These are phyloP conservation scores for Xylaria palmicola DNA, from an alignment of 495 filamentous ascomycete genomes.

Conservation along the genomic window DNA sequence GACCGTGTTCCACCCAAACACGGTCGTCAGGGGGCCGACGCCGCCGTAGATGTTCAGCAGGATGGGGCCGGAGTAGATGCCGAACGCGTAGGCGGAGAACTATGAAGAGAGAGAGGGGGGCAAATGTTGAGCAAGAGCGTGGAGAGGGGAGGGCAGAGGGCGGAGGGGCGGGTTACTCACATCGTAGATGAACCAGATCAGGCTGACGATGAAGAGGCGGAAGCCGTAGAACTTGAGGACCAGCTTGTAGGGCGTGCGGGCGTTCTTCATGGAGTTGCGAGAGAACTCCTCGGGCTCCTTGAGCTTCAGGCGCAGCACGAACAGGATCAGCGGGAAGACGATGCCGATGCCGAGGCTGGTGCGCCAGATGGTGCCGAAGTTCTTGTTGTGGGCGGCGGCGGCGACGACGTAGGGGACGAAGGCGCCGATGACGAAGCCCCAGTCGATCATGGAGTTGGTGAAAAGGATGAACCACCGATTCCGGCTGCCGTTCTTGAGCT, in stretches of 20 bases:
- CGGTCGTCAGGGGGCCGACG: conserved; percentile 61
- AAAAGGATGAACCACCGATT: conserved; percentile 93
- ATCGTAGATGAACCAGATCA: conserved; percentile 94
- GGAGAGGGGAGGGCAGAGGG: too few species aligned
- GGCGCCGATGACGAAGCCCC: conserved; percentile 72
- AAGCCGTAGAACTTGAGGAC: conserved; percentile 59
- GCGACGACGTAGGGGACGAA: conserved; percentile 72
- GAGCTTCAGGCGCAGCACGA: conserved; percentile 73
- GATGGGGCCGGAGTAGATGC: conserved; percentile 73
- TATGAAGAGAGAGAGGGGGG: conserved; percentile 19
- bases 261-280: conserved; percentile 47
- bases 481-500: conserved; percentile 73
- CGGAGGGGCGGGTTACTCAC: conserved; percentile 31
- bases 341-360: conserved; percentile 75
- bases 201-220: conserved; percentile 63
- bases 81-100: conserved; percentile 77
- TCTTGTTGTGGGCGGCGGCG: conserved; percentile 64
- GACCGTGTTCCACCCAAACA: conserved; percentile 82
- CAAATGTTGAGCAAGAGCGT: background rate
- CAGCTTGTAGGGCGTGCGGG: conserved; percentile 56
- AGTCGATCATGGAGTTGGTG: conserved; percentile 87
- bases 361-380: conserved; percentile 73
- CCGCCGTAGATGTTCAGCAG: conserved; percentile 61
- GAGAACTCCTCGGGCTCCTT: conserved; percentile 83
- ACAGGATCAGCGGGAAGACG: conserved; percentile 71